Evolutionary conservation across 345 rosid genomes (phyloP).

Genomic region (Murraya koenigii): DNA sequence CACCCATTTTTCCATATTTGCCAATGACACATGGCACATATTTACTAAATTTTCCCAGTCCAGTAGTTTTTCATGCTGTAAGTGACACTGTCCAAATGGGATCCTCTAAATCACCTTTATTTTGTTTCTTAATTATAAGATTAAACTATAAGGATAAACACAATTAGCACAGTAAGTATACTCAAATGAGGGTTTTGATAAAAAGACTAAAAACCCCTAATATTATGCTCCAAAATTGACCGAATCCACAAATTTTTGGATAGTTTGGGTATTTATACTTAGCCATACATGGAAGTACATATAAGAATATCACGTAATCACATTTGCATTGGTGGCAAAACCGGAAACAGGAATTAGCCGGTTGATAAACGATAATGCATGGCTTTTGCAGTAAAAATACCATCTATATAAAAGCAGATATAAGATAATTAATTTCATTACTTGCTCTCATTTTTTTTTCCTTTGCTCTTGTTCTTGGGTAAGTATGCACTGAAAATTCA

Average conservation of each 20-base stretch:
- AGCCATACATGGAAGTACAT: conserved; percentile 2
- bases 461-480: neutral
- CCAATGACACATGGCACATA: neutral
- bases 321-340: conserved; percentile 1
- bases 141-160: neutral
- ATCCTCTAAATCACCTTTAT: neutral
- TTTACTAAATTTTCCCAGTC: neutral
- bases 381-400: neutral
- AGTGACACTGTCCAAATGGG: neutral
- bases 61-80: neutral
- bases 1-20: neutral
- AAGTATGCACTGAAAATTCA: neutral
- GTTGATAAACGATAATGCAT: neutral
- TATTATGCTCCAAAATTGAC: too few relatives aligned
- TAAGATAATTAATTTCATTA: neutral
- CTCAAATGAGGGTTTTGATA: neutral
- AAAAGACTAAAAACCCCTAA: neutral
- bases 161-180: neutral
- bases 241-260: neutral
- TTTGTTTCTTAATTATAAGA: neutral
- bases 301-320: neutral
- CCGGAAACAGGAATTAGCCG: neutral
- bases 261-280: neutral
- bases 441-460: too few relatives aligned
- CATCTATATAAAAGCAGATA: neutral